Conservation (phyloP, 2,329 filamentous ascomycete genomes). For the Berkeleyomyces rouxiae region DNA sequence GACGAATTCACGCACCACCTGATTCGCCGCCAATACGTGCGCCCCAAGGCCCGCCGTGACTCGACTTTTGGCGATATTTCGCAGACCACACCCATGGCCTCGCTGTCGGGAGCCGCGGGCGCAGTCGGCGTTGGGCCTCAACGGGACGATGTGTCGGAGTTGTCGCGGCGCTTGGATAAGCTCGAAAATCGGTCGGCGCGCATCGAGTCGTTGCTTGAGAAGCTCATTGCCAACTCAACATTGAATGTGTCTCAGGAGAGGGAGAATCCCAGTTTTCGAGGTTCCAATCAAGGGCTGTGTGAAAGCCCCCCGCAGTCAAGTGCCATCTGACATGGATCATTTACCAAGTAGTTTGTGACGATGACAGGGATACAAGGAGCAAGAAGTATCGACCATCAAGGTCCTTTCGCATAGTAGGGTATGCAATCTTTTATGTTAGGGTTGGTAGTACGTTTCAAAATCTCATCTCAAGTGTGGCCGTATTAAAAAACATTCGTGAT, state of each 20-base stretch:
- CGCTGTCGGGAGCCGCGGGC: constrained; percentile 15
- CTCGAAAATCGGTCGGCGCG: constrained; percentile 34
- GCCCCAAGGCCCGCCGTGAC: constrained; percentile 33
- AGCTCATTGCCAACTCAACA: constrained; percentile 17
- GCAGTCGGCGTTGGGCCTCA: constrained; percentile 7
- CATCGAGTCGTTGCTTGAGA: constrained; percentile 31
- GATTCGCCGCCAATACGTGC: constrained; percentile 39
- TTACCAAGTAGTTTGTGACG: too few species aligned
- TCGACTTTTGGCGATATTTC: constrained; percentile 39
- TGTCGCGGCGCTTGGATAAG: constrained; percentile 28
- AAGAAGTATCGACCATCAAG: too few species aligned
- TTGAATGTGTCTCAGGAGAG: neutral
- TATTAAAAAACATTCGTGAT: too few species aligned
- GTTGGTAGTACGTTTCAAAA: too few species aligned
- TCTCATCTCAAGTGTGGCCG: too few species aligned
- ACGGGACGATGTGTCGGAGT: constrained; percentile 27
- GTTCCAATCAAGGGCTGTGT: neutral
- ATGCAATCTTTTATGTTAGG: too few species aligned
- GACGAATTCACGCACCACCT: constrained; percentile 42
- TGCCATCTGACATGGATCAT: too few species aligned
- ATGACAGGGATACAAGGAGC: too few species aligned
- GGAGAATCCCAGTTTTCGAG: neutral
- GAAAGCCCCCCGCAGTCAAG: neutral
- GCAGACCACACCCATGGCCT: constrained; percentile 13
- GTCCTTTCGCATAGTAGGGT: too few species aligned